Percentiles rank a stretch among this genome's conserved stretches.
These are phyloP conservation scores for Lenzites betulinus DNA, from an alignment of 768 basidiomycete genomes.

Conservation along the genomic window DNA sequence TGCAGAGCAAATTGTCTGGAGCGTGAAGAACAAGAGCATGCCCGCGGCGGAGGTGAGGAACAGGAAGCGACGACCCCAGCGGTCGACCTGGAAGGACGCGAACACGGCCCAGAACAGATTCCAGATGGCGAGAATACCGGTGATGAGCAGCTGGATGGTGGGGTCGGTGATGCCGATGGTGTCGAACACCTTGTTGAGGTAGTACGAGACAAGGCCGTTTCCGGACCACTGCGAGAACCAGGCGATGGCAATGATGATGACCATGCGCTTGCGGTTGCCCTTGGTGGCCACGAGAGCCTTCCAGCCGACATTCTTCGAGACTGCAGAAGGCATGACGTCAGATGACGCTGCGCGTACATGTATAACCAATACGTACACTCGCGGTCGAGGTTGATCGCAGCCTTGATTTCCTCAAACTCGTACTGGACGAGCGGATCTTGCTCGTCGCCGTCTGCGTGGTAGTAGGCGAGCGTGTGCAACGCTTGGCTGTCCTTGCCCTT, in stretches of 20 bases:
- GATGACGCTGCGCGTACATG: neutral
- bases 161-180: constrained; percentile 65
- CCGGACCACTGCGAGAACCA: constrained; percentile 90
- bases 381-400: constrained; percentile 70
- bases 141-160: constrained; percentile 75
- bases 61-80: constrained; percentile 66
- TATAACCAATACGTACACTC: constrained; percentile 27
- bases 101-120: constrained; percentile 64
- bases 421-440: constrained; percentile 69
- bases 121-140: constrained; percentile 82
- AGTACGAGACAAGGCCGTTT: constrained; percentile 83
- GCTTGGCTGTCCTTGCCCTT: constrained; percentile 76
- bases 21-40: constrained; percentile 67
- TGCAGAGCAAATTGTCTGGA: constrained; percentile 70
- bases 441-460: constrained; percentile 79
- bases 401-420: constrained; percentile 81
- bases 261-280: constrained; percentile 77
- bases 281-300: constrained; percentile 62
- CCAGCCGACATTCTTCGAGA: constrained; percentile 64
- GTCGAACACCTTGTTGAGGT: constrained; percentile 72
- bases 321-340: constrained; percentile 29
- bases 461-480: constrained; percentile 70
- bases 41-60: constrained; percentile 61
- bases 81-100: constrained; percentile 65
- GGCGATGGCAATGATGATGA: constrained; percentile 74